Percentiles rank a stretch among this genome's conserved stretches.
phyloP scores from a whole-genome alignment of 768 basidiomycete species.

The Pulveroboletus sp. region DNA sequence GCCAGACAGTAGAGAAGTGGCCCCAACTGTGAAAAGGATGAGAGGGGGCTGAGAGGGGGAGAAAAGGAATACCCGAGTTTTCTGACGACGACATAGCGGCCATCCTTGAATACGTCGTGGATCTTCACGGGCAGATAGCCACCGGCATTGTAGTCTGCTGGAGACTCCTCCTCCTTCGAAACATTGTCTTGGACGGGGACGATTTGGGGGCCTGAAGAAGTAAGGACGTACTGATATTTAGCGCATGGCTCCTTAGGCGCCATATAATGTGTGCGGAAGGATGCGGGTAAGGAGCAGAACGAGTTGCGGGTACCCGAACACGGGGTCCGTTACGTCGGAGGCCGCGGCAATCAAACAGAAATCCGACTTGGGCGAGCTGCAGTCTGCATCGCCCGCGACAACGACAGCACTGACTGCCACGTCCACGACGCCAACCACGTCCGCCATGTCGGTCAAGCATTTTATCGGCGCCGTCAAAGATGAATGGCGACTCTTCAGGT shows the following conservation, averaged over 20 bases:
- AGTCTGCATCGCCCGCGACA: not conserved
- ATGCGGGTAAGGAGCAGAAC: not conserved
- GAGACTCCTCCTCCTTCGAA: constrained; percentile 74
- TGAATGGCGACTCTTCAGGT: constrained; percentile 82
- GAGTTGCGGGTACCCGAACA: constrained; percentile 11
- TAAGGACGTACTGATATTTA: constrained; percentile 74
- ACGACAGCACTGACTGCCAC: not conserved
- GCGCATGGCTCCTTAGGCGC: constrained; percentile 62
- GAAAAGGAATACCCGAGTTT: constrained; percentile 70
- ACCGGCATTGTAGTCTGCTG: constrained; percentile 78
- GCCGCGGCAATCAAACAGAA: not conserved
- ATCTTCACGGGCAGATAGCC: constrained; percentile 81
- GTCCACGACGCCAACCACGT: not conserved
- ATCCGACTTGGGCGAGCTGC: too few relatives aligned
- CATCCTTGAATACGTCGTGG: constrained; percentile 77
- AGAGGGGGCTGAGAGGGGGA: not conserved
- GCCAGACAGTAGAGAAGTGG: constrained; percentile 94
- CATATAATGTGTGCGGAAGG: constrained; percentile 37
- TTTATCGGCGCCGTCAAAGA: constrained; percentile 84
- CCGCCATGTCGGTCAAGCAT: constrained; percentile 19
- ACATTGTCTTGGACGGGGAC: constrained; percentile 61
- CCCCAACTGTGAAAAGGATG: constrained; percentile 63
- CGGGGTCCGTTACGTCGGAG: constrained; percentile 15
- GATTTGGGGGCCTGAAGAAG: constrained; percentile 61
- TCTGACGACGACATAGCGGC: constrained; percentile 79